Evolutionary conservation across 2,329 filamentous ascomycete species (phyloP), one percentile per base, ranked within the genome.

Genomic region (Xylaria sp.): DNA sequence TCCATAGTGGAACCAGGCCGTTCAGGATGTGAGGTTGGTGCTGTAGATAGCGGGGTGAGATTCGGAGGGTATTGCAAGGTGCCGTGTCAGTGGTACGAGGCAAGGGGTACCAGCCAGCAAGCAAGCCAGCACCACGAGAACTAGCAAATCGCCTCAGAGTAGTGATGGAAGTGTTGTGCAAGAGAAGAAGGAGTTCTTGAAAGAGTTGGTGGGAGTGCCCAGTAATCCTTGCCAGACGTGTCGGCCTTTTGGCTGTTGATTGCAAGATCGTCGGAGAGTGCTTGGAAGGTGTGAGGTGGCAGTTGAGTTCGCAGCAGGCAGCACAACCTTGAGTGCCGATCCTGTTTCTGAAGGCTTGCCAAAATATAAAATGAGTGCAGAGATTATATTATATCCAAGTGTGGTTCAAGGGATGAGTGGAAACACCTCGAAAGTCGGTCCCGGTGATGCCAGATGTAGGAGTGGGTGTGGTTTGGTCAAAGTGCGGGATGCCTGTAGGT

Each of bases 221-320:
- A 40, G 43, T 47, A 42, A 35, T 17, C 37, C 58, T 42, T 55
- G 43, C 49, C 53, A 5, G 21, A 33, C 14, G 52, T 21, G 40
- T 23, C 49, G 19, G 14, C 28, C 14, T 56, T 57, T 47, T 52
- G 11, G 33, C 14, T 56, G 38, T 63, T 31, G 38, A 35, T 51
- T 42, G 28, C 19, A 38, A 43, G 47, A 25, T 12, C 12, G 45
- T 50, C 15, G 23, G 43, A 19, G 37, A 42, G 35, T 11, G 31
- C 31, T 40, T 62, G 42, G 59, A 52, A 63, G 55, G 60, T 47
- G 47, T 54, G 28, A 50, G 37, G 50, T 23, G 43, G 25, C 14
- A 38, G 21, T 28, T 11, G 51, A 40, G 35, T 17, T 46, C 46
- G 21, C 42, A 11, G n/a, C 28, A 33, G 17, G 47, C 33, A 38